Percentiles rank a stretch among this genome's conserved stretches.
Conservation (phyloP, 2,329 filamentous ascomycete species). For the Arthroderma sp. region DNA sequence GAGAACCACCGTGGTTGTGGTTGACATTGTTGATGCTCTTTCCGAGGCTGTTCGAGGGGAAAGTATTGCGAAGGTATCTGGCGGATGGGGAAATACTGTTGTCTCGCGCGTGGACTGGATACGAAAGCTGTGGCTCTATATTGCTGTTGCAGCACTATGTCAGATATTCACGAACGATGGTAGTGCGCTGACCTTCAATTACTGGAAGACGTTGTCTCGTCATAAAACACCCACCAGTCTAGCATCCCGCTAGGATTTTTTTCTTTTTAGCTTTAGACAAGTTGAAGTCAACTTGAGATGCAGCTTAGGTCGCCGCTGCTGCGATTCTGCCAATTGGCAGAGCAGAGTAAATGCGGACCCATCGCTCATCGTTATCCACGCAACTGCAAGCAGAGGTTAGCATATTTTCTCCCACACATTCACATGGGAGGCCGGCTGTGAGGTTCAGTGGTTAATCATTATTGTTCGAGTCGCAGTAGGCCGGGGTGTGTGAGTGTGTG, state of each 20-base stretch:
- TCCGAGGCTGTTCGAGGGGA: no score
- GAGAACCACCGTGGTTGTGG: not conserved
- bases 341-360: not conserved
- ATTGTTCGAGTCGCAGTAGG: not conserved
- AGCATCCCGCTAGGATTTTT: not conserved
- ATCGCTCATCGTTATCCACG: not conserved
- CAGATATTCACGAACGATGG: not conserved
- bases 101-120: not conserved
- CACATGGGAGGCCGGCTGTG: not conserved
- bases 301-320: not conserved
- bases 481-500: not conserved
- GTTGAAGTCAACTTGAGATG: not conserved
- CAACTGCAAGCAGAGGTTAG: constrained; percentile 4
- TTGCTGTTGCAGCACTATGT: not conserved
- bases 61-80: not conserved
- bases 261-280: not conserved
- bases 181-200: not conserved
- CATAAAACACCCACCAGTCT: not conserved
- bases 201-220: not conserved
- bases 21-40: not conserved
- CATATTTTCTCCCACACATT: constrained; percentile 4
- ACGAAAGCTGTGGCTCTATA: not conserved
- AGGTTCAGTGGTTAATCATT: not conserved
- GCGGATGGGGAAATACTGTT: not conserved
- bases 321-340: not conserved